A percentile compares a stretch with the other conserved stretches of the same genome.
Conservation (phyloP, 2,329 filamentous ascomycete species). For the Colletotrichum paranaense region DNA sequence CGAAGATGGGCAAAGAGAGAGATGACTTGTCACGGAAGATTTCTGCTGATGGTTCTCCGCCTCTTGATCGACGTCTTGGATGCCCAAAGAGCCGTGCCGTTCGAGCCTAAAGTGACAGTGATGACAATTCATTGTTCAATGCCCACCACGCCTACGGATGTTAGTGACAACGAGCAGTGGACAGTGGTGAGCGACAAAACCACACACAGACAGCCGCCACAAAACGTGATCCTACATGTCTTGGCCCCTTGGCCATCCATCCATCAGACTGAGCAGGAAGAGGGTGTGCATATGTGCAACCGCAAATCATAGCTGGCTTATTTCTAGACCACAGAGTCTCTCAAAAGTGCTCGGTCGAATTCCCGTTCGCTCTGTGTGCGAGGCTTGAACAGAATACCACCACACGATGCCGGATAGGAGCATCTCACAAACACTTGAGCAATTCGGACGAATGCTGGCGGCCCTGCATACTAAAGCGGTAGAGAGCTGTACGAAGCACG, state of each 20-base stretch:
- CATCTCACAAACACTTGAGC: not conserved
- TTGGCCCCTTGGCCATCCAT: conserved; percentile 12
- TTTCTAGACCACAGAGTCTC: not conserved
- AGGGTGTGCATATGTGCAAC: conserved; percentile 1
- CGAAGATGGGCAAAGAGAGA: not conserved
- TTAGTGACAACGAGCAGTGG: not conserved
- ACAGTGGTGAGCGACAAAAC: not conserved
- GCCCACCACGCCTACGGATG: not conserved
- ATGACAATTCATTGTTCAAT: conserved; percentile 4
- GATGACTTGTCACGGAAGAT: conserved; percentile 1
- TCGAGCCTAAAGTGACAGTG: conserved; percentile 9
- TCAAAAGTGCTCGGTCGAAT: not conserved
- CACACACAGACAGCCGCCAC: conserved; percentile 6
- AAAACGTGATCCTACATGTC: conserved; percentile 11
- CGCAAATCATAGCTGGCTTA: conserved; percentile 3
- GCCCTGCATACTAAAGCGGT: not conserved
- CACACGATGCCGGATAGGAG: conserved; percentile 10
- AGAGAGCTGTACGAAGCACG: not conserved
- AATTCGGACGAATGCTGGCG: conserved; percentile 15
- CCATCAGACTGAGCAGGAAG: not conserved
- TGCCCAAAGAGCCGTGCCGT: conserved; percentile 16
- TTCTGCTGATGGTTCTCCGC: conserved; percentile 11
- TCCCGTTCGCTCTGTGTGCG: not conserved
- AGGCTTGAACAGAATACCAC: conserved; percentile 1
- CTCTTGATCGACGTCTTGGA: conserved; percentile 12